Conservation (phyloP, 2,329 filamentous ascomycete species). For the Nectriaceae sp. region DNA sequence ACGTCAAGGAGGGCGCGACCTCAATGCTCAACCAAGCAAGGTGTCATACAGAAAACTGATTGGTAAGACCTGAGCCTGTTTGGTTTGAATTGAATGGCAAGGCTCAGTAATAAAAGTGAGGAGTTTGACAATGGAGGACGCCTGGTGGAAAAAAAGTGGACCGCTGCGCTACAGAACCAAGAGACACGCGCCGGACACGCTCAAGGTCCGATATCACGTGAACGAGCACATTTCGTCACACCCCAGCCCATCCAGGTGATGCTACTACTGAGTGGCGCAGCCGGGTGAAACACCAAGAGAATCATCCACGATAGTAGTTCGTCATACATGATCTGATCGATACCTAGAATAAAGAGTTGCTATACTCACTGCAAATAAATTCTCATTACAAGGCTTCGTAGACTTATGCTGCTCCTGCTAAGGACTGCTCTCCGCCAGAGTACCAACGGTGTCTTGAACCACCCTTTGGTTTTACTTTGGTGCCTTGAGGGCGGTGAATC, state of each 20-base stretch:
- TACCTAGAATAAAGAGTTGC: no score
- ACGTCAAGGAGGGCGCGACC: slow-evolving; percentile 10
- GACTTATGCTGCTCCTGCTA: background rate
- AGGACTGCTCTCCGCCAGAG: background rate
- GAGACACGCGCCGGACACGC: slow-evolving; percentile 16
- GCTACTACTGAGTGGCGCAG: no score
- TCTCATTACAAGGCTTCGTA: background rate
- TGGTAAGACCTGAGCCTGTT: slow-evolving; percentile 17
- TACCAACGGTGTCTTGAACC: background rate
- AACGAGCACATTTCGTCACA: background rate
- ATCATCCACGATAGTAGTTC: no score
- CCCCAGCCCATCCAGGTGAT: no score
- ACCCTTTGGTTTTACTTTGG: no score
- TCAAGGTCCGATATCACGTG: slow-evolving; percentile 11
- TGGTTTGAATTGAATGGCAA: slow-evolving; percentile 23
- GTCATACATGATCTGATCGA: no score
- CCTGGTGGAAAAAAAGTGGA: slow-evolving; percentile 26
- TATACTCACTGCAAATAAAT: no score
- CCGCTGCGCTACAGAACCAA: slow-evolving; percentile 5
- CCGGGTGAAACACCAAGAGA: no score
- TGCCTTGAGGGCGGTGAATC: no score
- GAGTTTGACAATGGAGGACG: slow-evolving; percentile 25
- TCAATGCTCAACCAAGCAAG: slow-evolving; percentile 4
- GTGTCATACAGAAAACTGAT: slow-evolving; percentile 10
- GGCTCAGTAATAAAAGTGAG: slow-evolving; percentile 19